Percentiles rank a stretch among this genome's conserved stretches.
Conservation (phyloP, 2,329 filamentous ascomycete genomes). For the Phoma sp. region DNA sequence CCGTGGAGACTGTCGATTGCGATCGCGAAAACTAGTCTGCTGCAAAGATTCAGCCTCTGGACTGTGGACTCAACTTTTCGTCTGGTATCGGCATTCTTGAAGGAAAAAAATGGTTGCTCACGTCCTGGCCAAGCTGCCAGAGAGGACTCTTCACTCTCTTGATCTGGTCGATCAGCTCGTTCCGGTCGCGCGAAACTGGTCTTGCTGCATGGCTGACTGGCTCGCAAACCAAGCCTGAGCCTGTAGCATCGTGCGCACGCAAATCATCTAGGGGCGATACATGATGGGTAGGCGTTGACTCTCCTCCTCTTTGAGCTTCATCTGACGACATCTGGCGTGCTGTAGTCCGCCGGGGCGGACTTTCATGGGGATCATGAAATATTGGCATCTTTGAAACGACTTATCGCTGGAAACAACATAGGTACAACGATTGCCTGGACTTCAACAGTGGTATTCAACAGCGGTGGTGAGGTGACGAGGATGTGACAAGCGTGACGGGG, state of each 20-base stretch:
- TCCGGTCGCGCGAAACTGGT: slow-evolving; percentile 62
- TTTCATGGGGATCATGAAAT: slow-evolving; percentile 47
- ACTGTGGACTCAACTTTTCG: not conserved
- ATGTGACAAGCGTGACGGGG: slow-evolving; percentile 17
- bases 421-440: slow-evolving; percentile 16
- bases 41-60: slow-evolving; percentile 22
- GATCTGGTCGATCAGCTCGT: slow-evolving; percentile 81
- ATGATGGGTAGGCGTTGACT: slow-evolving; percentile 14
- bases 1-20: slow-evolving; percentile 23
- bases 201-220: slow-evolving; percentile 31
- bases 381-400: slow-evolving; percentile 45
- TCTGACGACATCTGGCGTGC: slow-evolving; percentile 23
- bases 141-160: slow-evolving; percentile 79
- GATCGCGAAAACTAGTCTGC: slow-evolving; percentile 27
- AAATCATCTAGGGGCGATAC: slow-evolving; percentile 14
- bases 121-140: slow-evolving; percentile 69
- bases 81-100: not conserved
- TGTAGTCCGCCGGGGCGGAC: slow-evolving; percentile 28
- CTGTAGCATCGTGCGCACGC: slow-evolving; percentile 11
- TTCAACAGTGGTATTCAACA: not conserved
- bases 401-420: slow-evolving; percentile 33
- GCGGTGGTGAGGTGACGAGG: slow-evolving; percentile 3
- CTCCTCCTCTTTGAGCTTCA: slow-evolving; percentile 26
- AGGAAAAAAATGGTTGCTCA: slow-evolving; percentile 32
- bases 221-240: slow-evolving; percentile 12